Evolutionary conservation across 495 filamentous ascomycete genomes (phyloP).

Genomic region (Daldinia loculata): DNA sequence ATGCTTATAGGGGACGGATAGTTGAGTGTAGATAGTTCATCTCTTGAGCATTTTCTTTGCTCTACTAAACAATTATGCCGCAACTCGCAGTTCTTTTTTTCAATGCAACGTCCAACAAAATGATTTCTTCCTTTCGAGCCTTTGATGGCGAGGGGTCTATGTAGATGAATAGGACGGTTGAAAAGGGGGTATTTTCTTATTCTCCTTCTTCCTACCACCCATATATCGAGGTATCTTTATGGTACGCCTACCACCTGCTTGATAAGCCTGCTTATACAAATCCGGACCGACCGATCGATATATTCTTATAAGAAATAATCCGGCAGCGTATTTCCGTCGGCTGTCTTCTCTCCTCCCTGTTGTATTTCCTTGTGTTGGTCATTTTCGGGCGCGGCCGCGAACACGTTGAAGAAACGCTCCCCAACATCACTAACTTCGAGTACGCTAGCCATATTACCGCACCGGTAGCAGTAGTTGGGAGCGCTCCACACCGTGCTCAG

Average conservation of each 20-base stretch:
- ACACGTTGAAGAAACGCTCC: slow-evolving; percentile 94
- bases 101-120: slow-evolving; percentile 7
- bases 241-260: background rate
- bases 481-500: slow-evolving; percentile 97
- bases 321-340: slow-evolving; percentile 60
- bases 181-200: slow-evolving; percentile 36
- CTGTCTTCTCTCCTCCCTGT: slow-evolving; percentile 61
- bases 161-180: slow-evolving; percentile 9
- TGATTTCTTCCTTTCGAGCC: slow-evolving; percentile 9
- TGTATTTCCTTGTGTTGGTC: slow-evolving; percentile 87
- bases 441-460: slow-evolving; percentile 96
- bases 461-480: slow-evolving; percentile 95
- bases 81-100: slow-evolving; percentile 11
- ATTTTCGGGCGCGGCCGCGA: slow-evolving; percentile 95
- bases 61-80: slow-evolving; percentile 9
- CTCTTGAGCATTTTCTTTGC: slow-evolving; percentile 5
- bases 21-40: slow-evolving; percentile 32
- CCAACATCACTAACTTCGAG: slow-evolving; percentile 93
- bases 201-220: background rate
- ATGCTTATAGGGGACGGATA: slow-evolving; percentile 11
- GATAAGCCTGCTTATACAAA: background rate
- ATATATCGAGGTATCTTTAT: slow-evolving; percentile 25
- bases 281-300: background rate
- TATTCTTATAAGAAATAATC: slow-evolving; percentile 63
- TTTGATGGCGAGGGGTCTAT: slow-evolving; percentile 12